Base-by-base conservation (phyloP, 1,284 basidiomycete species). In the Vanrija humicola region DNA sequence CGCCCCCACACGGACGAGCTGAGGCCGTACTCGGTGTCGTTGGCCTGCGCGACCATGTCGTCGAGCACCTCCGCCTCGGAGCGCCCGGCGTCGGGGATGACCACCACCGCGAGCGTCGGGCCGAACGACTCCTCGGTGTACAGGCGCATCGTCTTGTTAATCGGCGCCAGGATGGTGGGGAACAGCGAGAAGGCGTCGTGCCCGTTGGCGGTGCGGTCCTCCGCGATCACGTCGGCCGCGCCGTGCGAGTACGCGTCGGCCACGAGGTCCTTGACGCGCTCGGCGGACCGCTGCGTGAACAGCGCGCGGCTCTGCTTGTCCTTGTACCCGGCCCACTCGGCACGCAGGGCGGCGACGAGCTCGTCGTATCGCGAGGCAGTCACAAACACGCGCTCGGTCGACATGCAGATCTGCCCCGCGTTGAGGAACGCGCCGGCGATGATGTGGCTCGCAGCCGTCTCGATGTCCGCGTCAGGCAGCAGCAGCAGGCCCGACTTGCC, bases 361-460 rank as follows among this genome's bases (percentile, higher is more conserved):
- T 56, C 74, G 73, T 54, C 82, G 60, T 23, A 65, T 48, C 54
- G 62, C 12, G 59, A 54, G 18, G 57, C 62, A 40, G 72, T 82
- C 8, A 84, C 83, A 48, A 87, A 80, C 29, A 87, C 79, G 26
- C 85, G 82, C 65, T 86, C 84, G 2, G 84, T 83, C 1, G 84
- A 83, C 84, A 87, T 86, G 76, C 86, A 87, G 48, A 87, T 79
- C 75, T 87, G 79, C 3, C 86, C 86, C 4, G 82, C 84, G 70
- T 85, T 81, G 25, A 83, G 63, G 64, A 86, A 79, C 1, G 82
- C 82, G 10, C 83, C 84, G 43, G 78, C 82, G n/a, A 82, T 77
- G 62, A 86, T 58, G 52, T 70, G 61, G 18, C 56, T 61, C 0
- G 84, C 82, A 0, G 84, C 85, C 16, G 81, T 76, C 3, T 78